Base-by-base conservation (phyloP, 352 stramenopile species). In the Phytophthora pluvialis region DNA sequence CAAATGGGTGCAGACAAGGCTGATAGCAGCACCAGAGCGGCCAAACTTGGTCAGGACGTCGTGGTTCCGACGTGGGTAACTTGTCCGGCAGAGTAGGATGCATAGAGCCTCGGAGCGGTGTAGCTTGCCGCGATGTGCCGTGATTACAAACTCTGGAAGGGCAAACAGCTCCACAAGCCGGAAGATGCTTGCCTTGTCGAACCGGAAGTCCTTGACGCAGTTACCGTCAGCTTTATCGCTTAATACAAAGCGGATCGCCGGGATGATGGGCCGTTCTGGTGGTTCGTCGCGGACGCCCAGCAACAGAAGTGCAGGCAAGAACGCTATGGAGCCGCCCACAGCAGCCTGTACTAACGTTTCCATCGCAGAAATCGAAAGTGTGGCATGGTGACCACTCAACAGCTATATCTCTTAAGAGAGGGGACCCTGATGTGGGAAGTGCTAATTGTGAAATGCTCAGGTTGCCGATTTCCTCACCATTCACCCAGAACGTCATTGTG, bases 131-230 rank as follows among this genome's bases (percentile, higher is more conserved):
- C 45, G 35, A 15, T 57, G 55, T 33, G 36, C 36, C 0, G 56
- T 57, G 36, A 57, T 51, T 2, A 64, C 45, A 51, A 33, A 56
- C 45, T 64, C 44, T 3, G 44, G 56, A 38, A 57, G 55, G 13
- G 33, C 29, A 11, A 64, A 43, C 8, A 57, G 45, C 36, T 64
- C 56, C n/a, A 40, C 56, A 16, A 64, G 46, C 56, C 57, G 55
- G n/a, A 36, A 13, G 46, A 64, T 57, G 25, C 36, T 46, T 29
- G 38, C 38, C 29, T 57, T 57, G 39, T 64, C 38, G 31, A 64
- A 64, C 10, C 33, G 21, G 38, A 64, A 64, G 16, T 51, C 46
- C 16, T 57, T 64, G 1, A 50, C 38, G 32, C 35, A 64, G 38
- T 64, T 57, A 10, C 3, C 56, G 40, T 52, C 56, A 21, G 35